Percentiles rank a stretch among this genome's conserved stretches.
phyloP scores from a whole-genome alignment of 2,329 filamentous ascomycete species.

The Microcera coccophila region DNA sequence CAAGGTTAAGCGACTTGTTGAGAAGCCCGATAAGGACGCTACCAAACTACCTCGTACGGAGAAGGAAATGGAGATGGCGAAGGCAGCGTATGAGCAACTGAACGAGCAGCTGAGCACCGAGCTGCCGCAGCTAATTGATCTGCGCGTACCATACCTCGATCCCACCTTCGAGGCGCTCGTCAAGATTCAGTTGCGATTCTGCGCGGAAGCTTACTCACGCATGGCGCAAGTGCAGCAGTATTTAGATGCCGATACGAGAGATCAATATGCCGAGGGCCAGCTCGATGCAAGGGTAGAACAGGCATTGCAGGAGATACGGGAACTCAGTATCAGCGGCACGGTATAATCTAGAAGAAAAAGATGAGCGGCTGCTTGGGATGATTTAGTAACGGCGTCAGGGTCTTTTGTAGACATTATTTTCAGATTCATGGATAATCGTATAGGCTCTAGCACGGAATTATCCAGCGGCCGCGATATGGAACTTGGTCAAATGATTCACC shows the following conservation, averaged over 20 bases:
- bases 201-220: conserved; percentile 91
- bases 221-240: conserved; percentile 99
- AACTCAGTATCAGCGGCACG: conserved; percentile 83
- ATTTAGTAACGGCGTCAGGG: conserved; percentile 26
- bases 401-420: conserved; percentile 24
- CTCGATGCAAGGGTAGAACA: conserved; percentile 90
- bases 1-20: conserved; percentile 93
- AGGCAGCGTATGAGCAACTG: conserved; percentile 88
- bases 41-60: conserved; percentile 94
- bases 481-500: not conserved
- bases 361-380: conserved; percentile 8
- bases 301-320: conserved; percentile 92
- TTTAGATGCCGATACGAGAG: conserved; percentile 88
- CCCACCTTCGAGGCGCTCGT: conserved; percentile 96
- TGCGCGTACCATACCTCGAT: conserved; percentile 94
- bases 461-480: too few relatives aligned
- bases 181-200: conserved; percentile 97
- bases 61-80: conserved; percentile 93
- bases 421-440: conserved; percentile 20
- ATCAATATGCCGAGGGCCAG: conserved; percentile 92
- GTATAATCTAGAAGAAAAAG: conserved; percentile 40
- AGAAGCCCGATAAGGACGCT: conserved; percentile 98
- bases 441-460: conserved; percentile 26
- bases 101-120: conserved; percentile 95
- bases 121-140: conserved; percentile 90